phyloP scores from a whole-genome alignment of 306 rosid genomes.

The Prunus davidiana region DNA sequence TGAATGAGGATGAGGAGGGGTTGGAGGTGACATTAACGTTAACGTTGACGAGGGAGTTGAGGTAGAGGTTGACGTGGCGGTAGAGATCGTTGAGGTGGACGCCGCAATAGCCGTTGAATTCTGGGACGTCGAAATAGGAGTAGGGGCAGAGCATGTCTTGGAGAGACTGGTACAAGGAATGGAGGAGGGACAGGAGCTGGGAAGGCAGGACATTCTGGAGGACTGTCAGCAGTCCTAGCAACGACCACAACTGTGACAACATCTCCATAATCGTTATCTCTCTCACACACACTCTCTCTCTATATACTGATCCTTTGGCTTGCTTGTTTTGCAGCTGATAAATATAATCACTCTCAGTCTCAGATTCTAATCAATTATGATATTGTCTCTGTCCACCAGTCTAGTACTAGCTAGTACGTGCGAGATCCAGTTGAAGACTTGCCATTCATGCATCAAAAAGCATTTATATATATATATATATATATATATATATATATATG shows the following conservation, averaged over 20 bases:
- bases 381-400: too few species aligned
- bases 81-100: constrained; percentile 82
- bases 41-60: constrained; percentile 43
- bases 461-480: too few species aligned
- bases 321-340: too few species aligned
- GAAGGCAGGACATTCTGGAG: constrained; percentile 79
- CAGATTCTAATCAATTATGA: too few species aligned
- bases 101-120: constrained; percentile 85
- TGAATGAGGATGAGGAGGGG: constrained; percentile 15
- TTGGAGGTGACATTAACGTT: constrained; percentile 44
- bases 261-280: constrained; percentile 49
- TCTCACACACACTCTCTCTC: too few species aligned
- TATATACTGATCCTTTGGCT: too few species aligned
- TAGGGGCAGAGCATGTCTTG: constrained; percentile 74
- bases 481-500: too few species aligned
- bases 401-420: too few species aligned
- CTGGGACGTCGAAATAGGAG: constrained; percentile 75
- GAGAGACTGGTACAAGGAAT: constrained; percentile 65
- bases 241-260: constrained; percentile 86
- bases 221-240: constrained; percentile 74
- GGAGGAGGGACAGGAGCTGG: constrained; percentile 72
- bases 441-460: too few species aligned
- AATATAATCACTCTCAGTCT: too few species aligned
- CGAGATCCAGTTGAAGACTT: too few species aligned
- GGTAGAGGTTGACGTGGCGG: constrained; percentile 78